Evolutionary conservation across 805 yeast genomes (phyloP).

Genomic region (Teunomyces aglyptinius): DNA sequence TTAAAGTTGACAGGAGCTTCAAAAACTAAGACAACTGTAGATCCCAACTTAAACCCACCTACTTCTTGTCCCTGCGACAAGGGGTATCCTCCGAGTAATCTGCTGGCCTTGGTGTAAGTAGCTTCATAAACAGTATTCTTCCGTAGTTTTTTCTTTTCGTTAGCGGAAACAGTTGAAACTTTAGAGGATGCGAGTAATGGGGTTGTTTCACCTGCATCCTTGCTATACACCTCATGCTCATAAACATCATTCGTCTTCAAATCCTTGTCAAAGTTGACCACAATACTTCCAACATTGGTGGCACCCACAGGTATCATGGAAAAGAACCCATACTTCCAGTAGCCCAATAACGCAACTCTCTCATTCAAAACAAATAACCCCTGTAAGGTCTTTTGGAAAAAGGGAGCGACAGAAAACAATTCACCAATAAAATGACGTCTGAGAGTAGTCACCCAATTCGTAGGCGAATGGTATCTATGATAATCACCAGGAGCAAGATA

Average conservation of each 20-base stretch:
- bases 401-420: constrained; percentile 93
- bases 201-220: constrained; percentile 24
- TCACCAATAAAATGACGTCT: constrained; percentile 97
- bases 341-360: constrained; percentile 90
- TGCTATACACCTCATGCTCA: constrained; percentile 43
- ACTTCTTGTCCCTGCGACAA: constrained; percentile 88
- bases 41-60: constrained; percentile 96
- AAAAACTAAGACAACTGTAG: constrained; percentile 94
- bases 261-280: constrained; percentile 86
- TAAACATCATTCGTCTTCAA: constrained; percentile 77
- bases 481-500: constrained; percentile 98
- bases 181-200: constrained; percentile 19
- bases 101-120: constrained; percentile 77
- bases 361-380: constrained; percentile 91
- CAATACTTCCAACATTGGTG: constrained; percentile 95
- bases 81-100: constrained; percentile 80
- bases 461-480: constrained; percentile 95
- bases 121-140: constrained; percentile 93
- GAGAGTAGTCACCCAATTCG: constrained; percentile 90
- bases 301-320: constrained; percentile 99
- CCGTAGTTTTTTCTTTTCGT: constrained; percentile 39
- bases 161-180: constrained; percentile 7
- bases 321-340: constrained; percentile 96
- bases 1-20: constrained; percentile 87
- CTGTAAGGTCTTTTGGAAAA: constrained; percentile 82